Conservation (phyloP, 345 rosid genomes). For the Arabis hirsuta region DNA sequence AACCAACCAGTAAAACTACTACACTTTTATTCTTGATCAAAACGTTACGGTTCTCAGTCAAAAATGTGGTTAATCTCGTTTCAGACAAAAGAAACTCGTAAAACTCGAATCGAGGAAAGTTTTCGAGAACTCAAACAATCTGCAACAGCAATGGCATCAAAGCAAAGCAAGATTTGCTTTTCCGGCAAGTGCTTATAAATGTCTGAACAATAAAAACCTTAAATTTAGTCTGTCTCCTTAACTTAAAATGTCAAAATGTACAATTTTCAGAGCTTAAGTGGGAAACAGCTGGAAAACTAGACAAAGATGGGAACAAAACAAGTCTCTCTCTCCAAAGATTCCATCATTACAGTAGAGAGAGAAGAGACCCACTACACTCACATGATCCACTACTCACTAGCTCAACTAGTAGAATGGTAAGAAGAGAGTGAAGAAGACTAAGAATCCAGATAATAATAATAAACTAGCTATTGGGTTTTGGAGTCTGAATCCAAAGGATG, state of each 20-base stretch:
- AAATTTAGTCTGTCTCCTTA: constrained; percentile 1
- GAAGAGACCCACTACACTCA: constrained; percentile 39
- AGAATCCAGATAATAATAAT: not conserved
- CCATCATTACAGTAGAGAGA: constrained; percentile 32
- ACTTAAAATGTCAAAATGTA: constrained; percentile 28
- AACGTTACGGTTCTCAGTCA: too few relatives aligned
- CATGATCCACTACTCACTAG: constrained; percentile 27
- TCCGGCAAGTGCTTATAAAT: not conserved
- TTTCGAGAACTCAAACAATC: not conserved
- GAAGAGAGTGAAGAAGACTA: not conserved
- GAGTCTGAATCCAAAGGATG: constrained; percentile 37
- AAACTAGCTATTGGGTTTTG: constrained; percentile 31
- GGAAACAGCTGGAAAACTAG: constrained; percentile 39
- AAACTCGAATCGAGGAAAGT: not conserved
- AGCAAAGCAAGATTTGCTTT: not conserved
- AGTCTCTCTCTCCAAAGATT: constrained; percentile 31
- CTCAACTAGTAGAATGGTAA: constrained; percentile 15
- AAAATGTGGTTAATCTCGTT: not conserved
- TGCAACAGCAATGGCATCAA: not conserved
- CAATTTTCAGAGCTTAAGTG: constrained; percentile 35
- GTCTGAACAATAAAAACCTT: not conserved
- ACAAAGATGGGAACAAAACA: constrained; percentile 21
- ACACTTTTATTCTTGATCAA: too few relatives aligned
- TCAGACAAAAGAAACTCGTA: not conserved
- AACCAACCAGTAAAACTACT: too few relatives aligned